Base-by-base conservation (phyloP, 2,329 filamentous ascomycete species). In the Cytospora schulzeri region DNA sequence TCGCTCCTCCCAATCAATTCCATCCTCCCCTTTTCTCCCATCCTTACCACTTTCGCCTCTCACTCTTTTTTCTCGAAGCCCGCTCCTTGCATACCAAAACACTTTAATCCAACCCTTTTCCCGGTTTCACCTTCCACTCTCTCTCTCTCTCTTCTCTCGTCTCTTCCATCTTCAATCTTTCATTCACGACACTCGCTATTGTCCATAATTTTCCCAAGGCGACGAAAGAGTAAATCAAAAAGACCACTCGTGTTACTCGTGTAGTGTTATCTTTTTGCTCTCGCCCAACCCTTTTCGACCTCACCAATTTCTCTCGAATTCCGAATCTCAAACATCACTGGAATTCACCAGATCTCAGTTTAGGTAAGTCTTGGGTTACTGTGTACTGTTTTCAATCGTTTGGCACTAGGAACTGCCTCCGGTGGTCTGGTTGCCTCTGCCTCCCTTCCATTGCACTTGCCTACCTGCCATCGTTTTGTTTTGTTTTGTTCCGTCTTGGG, bases 111-210 rank as follows among this genome's bases (percentile, higher is more conserved):
- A 33, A 41, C 57, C 31, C 26, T 60, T 53, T 54, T 41, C 59
- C 55, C 28, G 50, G 22, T 57, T 57, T 48, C 28, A 62, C 60
- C 38, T 60, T 63, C 66, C 53, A 56, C 53, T 63, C 56, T 41
- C 31, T 29, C 6, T 35, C 48, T 64, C 57, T 61, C 51, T 9
- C 38, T 51, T 64, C 57, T 61, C 57, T 26, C 56, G 57, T 19
- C 50, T 53, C 33, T 35, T 35, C 61, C 26, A 56, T 54, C 60
- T 64, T 60, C 57, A 55, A 15, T 9, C n/a, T 48, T 31, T 48
- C 56, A 17, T 66, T 67, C 66, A 64, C 63, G 63, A 67, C 66
- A 67, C 64, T 67, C 66, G 66, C 66, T 67, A 64, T 53, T 62
- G 54, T 64, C 64, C 55, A 63, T 58, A 61, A 59, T 64, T 60